Conservation (phyloP, 2,329 filamentous ascomycete genomes). For the Pseudogymnoascus sp. region DNA sequence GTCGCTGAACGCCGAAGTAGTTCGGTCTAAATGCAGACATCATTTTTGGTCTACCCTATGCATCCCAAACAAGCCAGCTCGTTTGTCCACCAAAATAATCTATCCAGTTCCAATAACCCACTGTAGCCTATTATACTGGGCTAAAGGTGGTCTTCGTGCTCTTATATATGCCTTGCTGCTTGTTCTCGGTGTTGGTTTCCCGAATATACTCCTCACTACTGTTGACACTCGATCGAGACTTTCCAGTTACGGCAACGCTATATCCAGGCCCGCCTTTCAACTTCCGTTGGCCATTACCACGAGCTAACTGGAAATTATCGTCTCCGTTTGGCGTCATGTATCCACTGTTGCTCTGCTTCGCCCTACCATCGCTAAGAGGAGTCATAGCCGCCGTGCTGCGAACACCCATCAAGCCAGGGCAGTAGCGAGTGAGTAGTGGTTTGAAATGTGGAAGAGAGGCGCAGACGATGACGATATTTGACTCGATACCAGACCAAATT, state of each 20-base stretch:
- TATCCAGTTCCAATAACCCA: neutral
- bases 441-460: constrained; percentile 2
- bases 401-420: constrained; percentile 5
- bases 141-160: constrained; percentile 2
- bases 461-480: constrained; percentile 1
- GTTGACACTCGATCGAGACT: constrained; percentile 6
- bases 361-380: neutral
- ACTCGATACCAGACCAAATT: constrained; percentile 6
- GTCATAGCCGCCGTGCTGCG: constrained; percentile 6
- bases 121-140: neutral
- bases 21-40: neutral
- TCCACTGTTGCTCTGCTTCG: neutral
- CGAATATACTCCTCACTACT: constrained; percentile 6
- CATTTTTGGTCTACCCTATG: neutral
- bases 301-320: neutral
- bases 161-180: constrained; percentile 2
- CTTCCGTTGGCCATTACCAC: neutral
- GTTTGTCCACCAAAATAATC: neutral
- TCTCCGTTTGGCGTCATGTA: neutral
- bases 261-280: neutral
- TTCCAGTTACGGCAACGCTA: neutral
- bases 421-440: constrained; percentile 5
- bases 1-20: neutral
- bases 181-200: neutral
- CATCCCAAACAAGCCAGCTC: constrained; percentile 6